Percentiles rank a stretch among this genome's conserved stretches.
Evolutionary conservation across 169 alveolate genomes (phyloP).

Genomic region (Toxoplasma gondii): DNA sequence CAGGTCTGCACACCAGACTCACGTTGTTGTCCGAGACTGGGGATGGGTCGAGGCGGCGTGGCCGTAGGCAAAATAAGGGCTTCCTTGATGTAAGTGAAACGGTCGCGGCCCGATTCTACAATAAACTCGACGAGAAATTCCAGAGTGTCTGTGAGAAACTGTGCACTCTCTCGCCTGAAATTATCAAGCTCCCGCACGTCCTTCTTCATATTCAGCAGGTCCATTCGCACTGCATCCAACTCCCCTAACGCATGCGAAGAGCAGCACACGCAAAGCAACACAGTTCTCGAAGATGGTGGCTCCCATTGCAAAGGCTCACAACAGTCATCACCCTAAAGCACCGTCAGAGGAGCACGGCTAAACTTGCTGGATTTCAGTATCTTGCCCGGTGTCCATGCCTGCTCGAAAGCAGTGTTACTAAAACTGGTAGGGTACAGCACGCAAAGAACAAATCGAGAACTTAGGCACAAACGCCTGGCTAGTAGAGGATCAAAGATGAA

Average conservation of each 20-base stretch:
- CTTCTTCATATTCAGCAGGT: background rate
- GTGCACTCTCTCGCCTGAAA: background rate
- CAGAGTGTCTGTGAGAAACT: background rate
- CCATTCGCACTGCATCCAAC: background rate
- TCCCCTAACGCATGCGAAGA: background rate
- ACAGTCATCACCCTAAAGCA: background rate
- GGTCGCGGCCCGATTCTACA: conserved; percentile 64
- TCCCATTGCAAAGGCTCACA: background rate
- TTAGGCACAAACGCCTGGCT: too few species aligned
- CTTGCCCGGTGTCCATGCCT: too few species aligned
- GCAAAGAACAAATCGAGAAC: too few species aligned
- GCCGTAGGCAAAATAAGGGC: conserved; percentile 63
- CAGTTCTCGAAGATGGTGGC: background rate
- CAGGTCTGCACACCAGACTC: background rate
- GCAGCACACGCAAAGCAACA: background rate
- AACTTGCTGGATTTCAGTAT: background rate
- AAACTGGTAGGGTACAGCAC: too few species aligned
- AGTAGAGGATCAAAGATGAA: too few species aligned
- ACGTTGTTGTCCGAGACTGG: background rate
- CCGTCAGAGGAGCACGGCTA: background rate
- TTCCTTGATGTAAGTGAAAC: conserved; percentile 63
- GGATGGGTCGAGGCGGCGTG: conserved; percentile 61
- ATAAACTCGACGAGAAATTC: conserved; percentile 16
- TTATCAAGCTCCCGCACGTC: background rate
- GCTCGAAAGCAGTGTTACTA: too few species aligned